Percentiles rank a stretch among this genome's conserved stretches.
Conservation (phyloP, 139 green algal species). For the Chlorella vulgaris region DNA sequence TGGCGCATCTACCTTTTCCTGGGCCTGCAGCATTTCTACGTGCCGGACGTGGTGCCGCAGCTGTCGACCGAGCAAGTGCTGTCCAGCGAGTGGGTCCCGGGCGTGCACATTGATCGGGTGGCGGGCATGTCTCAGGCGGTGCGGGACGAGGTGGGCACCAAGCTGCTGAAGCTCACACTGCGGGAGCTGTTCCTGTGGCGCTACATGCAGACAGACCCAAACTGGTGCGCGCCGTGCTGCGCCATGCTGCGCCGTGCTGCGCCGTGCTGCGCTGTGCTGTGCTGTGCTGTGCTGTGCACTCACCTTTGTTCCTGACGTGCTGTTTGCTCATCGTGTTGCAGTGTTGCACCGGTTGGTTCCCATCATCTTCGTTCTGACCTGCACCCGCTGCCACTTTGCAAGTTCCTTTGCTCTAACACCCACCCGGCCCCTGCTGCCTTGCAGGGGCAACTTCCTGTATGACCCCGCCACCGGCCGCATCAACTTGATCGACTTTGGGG, state of each 20-base stretch:
- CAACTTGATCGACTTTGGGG: slow-evolving; percentile 95
- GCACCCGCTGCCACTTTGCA: too few species aligned
- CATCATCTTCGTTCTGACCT: too few species aligned
- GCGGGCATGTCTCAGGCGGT: slow-evolving; percentile 66
- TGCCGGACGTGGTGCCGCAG: slow-evolving; percentile 77
- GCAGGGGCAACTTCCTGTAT: slow-evolving; percentile 96
- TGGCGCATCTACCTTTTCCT: background rate
- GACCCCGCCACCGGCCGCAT: slow-evolving; percentile 72
- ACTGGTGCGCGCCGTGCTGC: slow-evolving; percentile 1
- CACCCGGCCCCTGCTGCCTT: background rate
- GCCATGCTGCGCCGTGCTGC: background rate
- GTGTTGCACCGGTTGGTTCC: too few species aligned
- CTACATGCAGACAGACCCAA: slow-evolving; percentile 92
- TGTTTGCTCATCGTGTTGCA: too few species aligned
- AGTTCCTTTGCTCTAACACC: background rate
- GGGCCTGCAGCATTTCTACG: slow-evolving; percentile 57
- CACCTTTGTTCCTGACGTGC: too few species aligned
- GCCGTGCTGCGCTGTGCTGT: too few species aligned
- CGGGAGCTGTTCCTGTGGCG: slow-evolving; percentile 92
- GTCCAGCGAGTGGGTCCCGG: slow-evolving; percentile 81
- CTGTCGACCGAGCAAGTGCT: slow-evolving; percentile 79
- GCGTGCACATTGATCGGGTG: slow-evolving; percentile 87
- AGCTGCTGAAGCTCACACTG: slow-evolving; percentile 88
- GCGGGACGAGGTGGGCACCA: slow-evolving; percentile 76
- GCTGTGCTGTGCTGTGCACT: too few species aligned